phyloP scores from a whole-genome alignment of 73 alveolate species.

The Paramecium primaurelia region DNA sequence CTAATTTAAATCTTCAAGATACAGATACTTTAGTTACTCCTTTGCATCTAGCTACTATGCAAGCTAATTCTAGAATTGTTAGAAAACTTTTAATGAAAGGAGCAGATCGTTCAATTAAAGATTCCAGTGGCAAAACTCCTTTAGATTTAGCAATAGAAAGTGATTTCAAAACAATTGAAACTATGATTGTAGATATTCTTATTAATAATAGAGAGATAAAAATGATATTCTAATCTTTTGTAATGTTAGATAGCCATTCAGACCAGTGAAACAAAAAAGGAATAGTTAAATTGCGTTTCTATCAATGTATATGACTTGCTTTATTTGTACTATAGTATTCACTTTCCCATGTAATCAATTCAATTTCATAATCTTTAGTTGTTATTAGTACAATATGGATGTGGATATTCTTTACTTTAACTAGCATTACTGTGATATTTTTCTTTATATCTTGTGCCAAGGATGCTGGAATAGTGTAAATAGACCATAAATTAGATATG shows the following conservation, averaged over 20 bases:
- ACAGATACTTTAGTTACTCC: slow-evolving; percentile 84
- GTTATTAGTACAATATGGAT: slow-evolving; percentile 3
- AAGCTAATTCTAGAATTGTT: slow-evolving; percentile 80
- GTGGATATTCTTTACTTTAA: not conserved
- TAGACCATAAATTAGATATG: slow-evolving; percentile 20
- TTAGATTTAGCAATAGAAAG: slow-evolving; percentile 63
- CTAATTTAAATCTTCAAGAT: slow-evolving; percentile 76
- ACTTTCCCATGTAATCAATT: not conserved
- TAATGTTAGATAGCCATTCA: slow-evolving; percentile 51
- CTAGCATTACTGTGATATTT: slow-evolving; percentile 35
- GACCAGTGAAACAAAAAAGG: slow-evolving; percentile 6
- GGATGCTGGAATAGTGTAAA: slow-evolving; percentile 45
- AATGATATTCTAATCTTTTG: slow-evolving; percentile 23
- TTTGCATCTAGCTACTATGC: slow-evolving; percentile 86
- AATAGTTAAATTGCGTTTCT: slow-evolving; percentile 1
- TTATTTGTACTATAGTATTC: not conserved
- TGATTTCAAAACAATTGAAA: slow-evolving; percentile 48
- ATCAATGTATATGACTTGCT: slow-evolving; percentile 8
- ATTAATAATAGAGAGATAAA: slow-evolving; percentile 9
- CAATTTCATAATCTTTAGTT: not conserved
- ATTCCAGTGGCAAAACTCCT: slow-evolving; percentile 72
- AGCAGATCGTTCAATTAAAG: slow-evolving; percentile 72
- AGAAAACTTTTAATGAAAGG: slow-evolving; percentile 81
- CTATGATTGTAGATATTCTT: slow-evolving; percentile 21
- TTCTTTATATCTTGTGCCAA: slow-evolving; percentile 45